Evolutionary conservation across 169 alveolate genomes (phyloP).

Genomic region (Eimeria maxima): DNA sequence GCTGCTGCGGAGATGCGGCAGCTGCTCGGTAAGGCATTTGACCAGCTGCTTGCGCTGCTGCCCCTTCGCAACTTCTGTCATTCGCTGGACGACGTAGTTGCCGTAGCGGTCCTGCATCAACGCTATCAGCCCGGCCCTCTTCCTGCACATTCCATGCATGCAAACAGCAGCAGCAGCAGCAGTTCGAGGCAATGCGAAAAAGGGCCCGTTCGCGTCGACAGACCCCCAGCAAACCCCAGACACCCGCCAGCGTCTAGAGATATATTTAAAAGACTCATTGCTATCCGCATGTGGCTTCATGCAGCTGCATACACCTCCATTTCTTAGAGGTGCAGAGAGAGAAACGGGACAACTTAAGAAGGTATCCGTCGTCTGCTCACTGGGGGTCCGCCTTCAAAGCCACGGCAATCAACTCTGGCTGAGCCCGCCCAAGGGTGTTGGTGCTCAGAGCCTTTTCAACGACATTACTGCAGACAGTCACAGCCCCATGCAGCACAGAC

Average conservation of each 20-base stretch:
- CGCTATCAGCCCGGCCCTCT: slow-evolving; percentile 58
- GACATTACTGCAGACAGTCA: slow-evolving; percentile 77
- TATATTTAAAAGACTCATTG: too few relatives aligned
- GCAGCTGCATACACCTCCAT: too few relatives aligned
- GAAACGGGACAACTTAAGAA: too few relatives aligned
- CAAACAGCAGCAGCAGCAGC: background rate
- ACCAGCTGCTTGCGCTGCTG: slow-evolving; percentile 82
- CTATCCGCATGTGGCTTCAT: too few relatives aligned
- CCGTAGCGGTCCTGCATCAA: slow-evolving; percentile 91
- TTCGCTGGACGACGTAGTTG: slow-evolving; percentile 93
- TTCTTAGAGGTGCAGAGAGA: too few relatives aligned
- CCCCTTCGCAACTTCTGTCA: slow-evolving; percentile 87
- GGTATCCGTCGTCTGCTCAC: background rate
- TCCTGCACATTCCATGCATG: slow-evolving; percentile 14
- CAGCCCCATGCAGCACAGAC: background rate
- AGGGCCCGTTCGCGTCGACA: too few relatives aligned
- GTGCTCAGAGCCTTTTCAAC: slow-evolving; percentile 79
- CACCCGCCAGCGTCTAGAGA: too few relatives aligned
- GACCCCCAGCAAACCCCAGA: too few relatives aligned
- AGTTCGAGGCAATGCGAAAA: background rate
- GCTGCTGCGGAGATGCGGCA: slow-evolving; percentile 84
- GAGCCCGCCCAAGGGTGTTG: slow-evolving; percentile 78
- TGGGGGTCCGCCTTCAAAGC: slow-evolving; percentile 56
- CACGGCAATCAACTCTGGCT: slow-evolving; percentile 56
- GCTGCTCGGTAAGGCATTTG: slow-evolving; percentile 83